These are phyloP conservation scores for Psilocybe mexicana DNA, from an alignment of 1,284 basidiomycete genomes.

Conservation along the genomic window DNA sequence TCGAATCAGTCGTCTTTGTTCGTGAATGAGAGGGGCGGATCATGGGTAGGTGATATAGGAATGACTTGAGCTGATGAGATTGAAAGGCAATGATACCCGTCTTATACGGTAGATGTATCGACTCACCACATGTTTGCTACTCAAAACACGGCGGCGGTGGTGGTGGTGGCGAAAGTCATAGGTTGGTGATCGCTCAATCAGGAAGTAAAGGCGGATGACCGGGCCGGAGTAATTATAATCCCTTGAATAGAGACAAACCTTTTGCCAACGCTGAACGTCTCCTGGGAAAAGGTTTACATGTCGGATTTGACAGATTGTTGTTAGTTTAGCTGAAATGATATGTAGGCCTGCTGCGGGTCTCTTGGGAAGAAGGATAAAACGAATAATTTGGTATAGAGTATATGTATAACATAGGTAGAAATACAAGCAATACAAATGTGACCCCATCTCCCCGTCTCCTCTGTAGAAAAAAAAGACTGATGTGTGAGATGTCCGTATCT, in stretches of 20 bases:
- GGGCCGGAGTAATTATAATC: no score
- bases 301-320: no score
- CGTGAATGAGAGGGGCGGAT: constrained; percentile 4
- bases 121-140: constrained; percentile 23
- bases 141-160: background rate
- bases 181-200: background rate
- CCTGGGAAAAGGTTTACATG: no score
- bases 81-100: constrained; percentile 13
- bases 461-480: background rate
- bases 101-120: background rate
- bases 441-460: background rate
- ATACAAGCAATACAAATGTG: background rate
- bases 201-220: background rate
- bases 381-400: no score
- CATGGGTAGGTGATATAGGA: background rate
- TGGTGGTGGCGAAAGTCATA: background rate
- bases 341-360: no score
- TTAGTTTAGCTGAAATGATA: no score
- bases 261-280: no score
- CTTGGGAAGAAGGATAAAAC: no score
- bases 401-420: background rate
- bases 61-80: constrained; percentile 16
- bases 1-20: constrained; percentile 9
- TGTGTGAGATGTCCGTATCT: no score
- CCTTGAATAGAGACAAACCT: no score